Conservation (phyloP, 2,329 filamentous ascomycete species). For the Fusarium austroafricanum region DNA sequence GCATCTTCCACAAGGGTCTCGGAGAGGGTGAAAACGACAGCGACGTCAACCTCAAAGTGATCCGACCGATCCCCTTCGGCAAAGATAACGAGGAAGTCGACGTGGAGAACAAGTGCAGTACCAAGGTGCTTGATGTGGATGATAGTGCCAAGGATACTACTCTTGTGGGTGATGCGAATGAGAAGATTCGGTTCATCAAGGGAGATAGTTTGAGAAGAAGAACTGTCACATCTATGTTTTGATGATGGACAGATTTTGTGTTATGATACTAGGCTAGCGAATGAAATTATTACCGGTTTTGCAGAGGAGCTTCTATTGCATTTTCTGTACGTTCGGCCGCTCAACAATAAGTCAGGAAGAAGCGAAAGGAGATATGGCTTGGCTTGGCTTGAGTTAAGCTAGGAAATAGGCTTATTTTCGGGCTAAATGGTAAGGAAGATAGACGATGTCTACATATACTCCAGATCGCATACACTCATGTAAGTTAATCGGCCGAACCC, state of each 20-base stretch:
- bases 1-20: slow-evolving; percentile 67
- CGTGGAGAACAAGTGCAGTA: slow-evolving; percentile 44
- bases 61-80: slow-evolving; percentile 53
- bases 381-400: slow-evolving; percentile 3
- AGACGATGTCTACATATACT: not conserved
- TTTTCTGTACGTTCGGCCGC: too few species aligned
- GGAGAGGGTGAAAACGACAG: slow-evolving; percentile 49
- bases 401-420: not conserved
- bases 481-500: too few species aligned
- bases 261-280: not conserved
- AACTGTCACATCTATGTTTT: slow-evolving; percentile 16
- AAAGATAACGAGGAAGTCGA: slow-evolving; percentile 41
- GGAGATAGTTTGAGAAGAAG: slow-evolving; percentile 37
- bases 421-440: not conserved
- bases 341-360: too few species aligned
- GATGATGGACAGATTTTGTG: not conserved
- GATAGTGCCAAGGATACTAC: slow-evolving; percentile 60
- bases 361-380: not conserved
- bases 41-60: slow-evolving; percentile 54
- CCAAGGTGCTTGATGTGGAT: slow-evolving; percentile 57
- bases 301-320: too few species aligned
- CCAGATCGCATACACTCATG: fast-evolving
- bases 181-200: slow-evolving; percentile 53
- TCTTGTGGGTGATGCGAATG: slow-evolving; percentile 49
- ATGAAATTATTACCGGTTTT: not conserved